Evolutionary conservation across 208 protist species (phyloP).

Genomic region (Crithidia fasciculata): DNA sequence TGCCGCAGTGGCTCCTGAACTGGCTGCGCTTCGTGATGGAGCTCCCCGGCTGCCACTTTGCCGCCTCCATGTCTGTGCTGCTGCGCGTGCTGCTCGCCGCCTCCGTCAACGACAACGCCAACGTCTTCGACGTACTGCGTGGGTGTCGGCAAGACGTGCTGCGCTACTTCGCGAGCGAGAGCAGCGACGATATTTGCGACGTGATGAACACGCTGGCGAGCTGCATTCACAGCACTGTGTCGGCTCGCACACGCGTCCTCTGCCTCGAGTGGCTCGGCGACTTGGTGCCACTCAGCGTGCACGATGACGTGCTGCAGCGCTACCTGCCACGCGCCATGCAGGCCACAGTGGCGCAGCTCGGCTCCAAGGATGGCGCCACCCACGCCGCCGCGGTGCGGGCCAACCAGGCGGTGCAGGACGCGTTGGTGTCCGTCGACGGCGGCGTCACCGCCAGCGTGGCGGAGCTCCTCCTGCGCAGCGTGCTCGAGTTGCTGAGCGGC

Average conservation of each 20-base stretch:
- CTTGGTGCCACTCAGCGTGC: slow-evolving; percentile 22
- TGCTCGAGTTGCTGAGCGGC: slow-evolving; percentile 27
- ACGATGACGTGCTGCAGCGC: slow-evolving; percentile 23
- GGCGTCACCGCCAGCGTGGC: slow-evolving; percentile 14
- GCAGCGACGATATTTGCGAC: slow-evolving; percentile 22
- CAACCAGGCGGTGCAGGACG: slow-evolving; percentile 29
- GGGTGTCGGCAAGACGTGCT: slow-evolving; percentile 29
- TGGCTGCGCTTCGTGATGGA: slow-evolving; percentile 66
- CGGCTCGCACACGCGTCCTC: slow-evolving; percentile 29
- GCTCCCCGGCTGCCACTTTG: slow-evolving; percentile 52
- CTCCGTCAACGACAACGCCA: slow-evolving; percentile 33
- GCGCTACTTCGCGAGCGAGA: slow-evolving; percentile 11
- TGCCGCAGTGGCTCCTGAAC: slow-evolving; percentile 62
- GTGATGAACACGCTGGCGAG: slow-evolving; percentile 24
- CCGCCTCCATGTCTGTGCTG: slow-evolving; percentile 45
- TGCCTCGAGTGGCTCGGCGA: slow-evolving; percentile 43
- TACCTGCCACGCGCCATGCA: slow-evolving; percentile 25
- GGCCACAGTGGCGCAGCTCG: slow-evolving; percentile 24
- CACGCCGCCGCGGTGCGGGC: slow-evolving; percentile 22
- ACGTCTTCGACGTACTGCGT: slow-evolving; percentile 33
- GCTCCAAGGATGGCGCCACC: slow-evolving; percentile 24
- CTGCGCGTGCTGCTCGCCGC: slow-evolving; percentile 50
- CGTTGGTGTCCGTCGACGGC: slow-evolving; percentile 21
- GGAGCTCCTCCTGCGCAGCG: slow-evolving; percentile 18
- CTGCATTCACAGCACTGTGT: slow-evolving; percentile 18